phyloP scores from a whole-genome alignment of 1,139 yeast species.

The Diutina catenulata region DNA sequence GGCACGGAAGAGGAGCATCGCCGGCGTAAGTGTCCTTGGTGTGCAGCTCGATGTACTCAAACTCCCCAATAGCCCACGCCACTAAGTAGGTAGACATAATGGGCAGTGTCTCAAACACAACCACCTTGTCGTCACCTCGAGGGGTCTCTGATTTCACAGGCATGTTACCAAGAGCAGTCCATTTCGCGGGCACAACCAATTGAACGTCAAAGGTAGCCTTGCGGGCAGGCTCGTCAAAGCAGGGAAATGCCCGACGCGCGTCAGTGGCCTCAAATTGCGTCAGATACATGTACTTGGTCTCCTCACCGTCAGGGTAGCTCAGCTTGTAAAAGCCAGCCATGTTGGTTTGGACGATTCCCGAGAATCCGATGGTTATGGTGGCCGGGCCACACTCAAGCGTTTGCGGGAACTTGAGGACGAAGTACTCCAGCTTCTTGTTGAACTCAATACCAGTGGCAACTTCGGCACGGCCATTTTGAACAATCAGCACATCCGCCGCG shows the following conservation, averaged over 20 bases:
- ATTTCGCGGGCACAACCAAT: slow-evolving; percentile 8
- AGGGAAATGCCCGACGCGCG: slow-evolving; percentile 78
- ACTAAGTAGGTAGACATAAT: slow-evolving; percentile 13
- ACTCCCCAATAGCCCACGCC: slow-evolving; percentile 13
- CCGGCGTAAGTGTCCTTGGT: slow-evolving; percentile 24
- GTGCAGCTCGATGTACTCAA: slow-evolving; percentile 13
- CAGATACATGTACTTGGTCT: slow-evolving; percentile 49
- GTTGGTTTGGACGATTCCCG: slow-evolving; percentile 13
- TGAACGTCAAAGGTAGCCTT: slow-evolving; percentile 48
- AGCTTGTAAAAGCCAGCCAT: slow-evolving; percentile 82
- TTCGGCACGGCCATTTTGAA: background rate
- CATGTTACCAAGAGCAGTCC: slow-evolving; percentile 9
- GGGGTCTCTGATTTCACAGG: slow-evolving; percentile 3
- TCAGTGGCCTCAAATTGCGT: slow-evolving; percentile 85
- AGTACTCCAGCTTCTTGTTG: slow-evolving; percentile 16
- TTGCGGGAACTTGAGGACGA: slow-evolving; percentile 14
- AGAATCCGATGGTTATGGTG: slow-evolving; percentile 6
- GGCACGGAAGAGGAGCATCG: slow-evolving; percentile 48
- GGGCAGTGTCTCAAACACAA: slow-evolving; percentile 8
- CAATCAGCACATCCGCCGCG: background rate
- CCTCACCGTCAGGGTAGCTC: slow-evolving; percentile 51
- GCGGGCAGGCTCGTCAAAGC: slow-evolving; percentile 68
- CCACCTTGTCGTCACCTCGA: background rate
- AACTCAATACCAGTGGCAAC: background rate
- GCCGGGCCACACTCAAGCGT: background rate